Evolutionary conservation across 352 stramenopile species (phyloP), one percentile per base, ranked within the genome.

Genomic region (Globisporangium abappressorium): DNA sequence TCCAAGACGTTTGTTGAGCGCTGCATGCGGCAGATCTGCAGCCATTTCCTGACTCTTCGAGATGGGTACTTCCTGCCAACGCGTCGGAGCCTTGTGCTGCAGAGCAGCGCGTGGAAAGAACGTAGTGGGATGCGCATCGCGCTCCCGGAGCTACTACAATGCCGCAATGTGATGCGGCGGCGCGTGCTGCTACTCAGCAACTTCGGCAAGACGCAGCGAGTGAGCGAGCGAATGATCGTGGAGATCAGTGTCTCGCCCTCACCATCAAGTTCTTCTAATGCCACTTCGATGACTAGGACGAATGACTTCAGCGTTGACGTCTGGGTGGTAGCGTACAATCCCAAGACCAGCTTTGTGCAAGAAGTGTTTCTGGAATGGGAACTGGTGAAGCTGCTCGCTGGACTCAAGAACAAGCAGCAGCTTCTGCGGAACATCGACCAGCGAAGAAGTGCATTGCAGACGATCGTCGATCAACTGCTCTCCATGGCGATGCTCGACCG

Each of bases 321-420:
- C 18, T 93, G 80, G 81, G 59, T 90, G 1, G 75, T 66, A n/a
- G 82, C 81, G n/a, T 91, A 93, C 66, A 72, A 89, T 28, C 80
- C 82, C 15, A 55, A 57, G 2, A 68, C 71, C 2, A 77, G 70
- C 12, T 71, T 62, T 11, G 62, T 75, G 5, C 72, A 91, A 34
- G 74, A 79, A 22, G 70, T 93, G 51, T 93, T 87, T 60, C 70
- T 94, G n/a, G 82, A 94, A 60, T 88, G 76, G 74, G 78, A 89
- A 24, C 69, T 93, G 5, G 72, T 93, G 2, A 66, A 82, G 58
- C 70, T 94, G n/a, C 68, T 94, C 26, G 74, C 65, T 7, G 68
- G 72, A 12, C 60, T 59, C 43, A 74, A 65, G 57, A 15, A 55
- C 38, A 61, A 61, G 46, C 57, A 64, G 26, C 20, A 22, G 9